These are phyloP conservation scores for Paramecium primaurelia DNA, from an alignment of 73 alveolate species.

Conservation along the genomic window DNA sequence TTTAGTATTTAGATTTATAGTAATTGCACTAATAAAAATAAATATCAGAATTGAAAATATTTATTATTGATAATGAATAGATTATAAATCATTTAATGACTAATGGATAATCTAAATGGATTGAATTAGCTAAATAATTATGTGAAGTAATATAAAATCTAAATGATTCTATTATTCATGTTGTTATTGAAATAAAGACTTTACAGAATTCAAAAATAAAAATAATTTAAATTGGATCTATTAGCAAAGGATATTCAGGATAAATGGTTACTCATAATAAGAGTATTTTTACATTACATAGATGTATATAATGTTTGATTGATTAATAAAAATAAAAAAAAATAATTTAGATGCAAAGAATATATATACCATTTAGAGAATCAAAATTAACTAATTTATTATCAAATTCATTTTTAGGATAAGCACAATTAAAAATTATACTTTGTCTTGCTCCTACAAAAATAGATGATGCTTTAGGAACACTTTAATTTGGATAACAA, in stretches of 20 bases:
- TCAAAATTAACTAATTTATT: conserved; percentile 6
- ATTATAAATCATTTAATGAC: not conserved
- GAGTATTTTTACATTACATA: not conserved
- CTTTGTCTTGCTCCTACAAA: conserved; percentile 4
- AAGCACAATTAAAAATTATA: not conserved
- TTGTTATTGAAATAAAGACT: not conserved
- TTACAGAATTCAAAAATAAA: not conserved
- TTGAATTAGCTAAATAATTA: not conserved
- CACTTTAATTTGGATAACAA: conserved; percentile 22
- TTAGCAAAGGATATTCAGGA: not conserved
- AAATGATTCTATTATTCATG: not conserved
- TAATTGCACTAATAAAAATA: not conserved
- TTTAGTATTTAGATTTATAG: not conserved
- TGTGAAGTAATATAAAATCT: not conserved
- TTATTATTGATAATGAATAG: not conserved
- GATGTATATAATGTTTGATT: not conserved
- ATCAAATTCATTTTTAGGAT: not conserved
- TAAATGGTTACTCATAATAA: not conserved
- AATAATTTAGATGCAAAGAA: not conserved
- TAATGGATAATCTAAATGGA: not conserved
- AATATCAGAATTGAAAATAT: not conserved
- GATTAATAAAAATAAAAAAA: not conserved
- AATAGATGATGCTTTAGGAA: not conserved
- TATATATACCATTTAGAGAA: conserved; percentile 26
- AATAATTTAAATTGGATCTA: not conserved